Conservation (phyloP, 495 filamentous ascomycete species). For the Neurospora terricola region DNA sequence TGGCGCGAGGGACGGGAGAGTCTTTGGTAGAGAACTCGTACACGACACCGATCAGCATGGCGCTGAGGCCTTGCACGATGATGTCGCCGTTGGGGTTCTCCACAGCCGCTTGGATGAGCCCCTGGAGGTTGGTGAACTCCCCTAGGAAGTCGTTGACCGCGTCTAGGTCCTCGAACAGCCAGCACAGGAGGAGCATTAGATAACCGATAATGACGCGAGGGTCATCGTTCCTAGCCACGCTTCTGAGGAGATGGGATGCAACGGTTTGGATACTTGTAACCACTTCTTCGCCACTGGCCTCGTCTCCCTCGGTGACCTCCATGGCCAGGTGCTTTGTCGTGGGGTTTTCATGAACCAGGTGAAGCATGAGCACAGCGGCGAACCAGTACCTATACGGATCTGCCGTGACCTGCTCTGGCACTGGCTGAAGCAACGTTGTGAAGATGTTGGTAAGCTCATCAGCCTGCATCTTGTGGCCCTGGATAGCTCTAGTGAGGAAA, state of each 20-base stretch:
- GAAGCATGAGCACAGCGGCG: conserved; percentile 79
- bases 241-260: conserved; percentile 62
- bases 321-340: conserved; percentile 74
- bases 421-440: conserved; percentile 60
- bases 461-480: conserved; percentile 67
- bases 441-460: conserved; percentile 87
- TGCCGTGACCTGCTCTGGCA: conserved; percentile 44
- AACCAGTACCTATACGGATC: conserved; percentile 92
- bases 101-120: conserved; percentile 54
- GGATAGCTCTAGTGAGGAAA: conserved; percentile 81
- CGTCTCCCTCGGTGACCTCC: conserved; percentile 78
- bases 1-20: conserved; percentile 77
- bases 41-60: conserved; percentile 73
- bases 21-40: conserved; percentile 98
- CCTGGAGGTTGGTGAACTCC: conserved; percentile 90
- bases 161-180: conserved; percentile 86
- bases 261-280: conserved; percentile 88
- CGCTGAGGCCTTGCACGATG: conserved; percentile 72
- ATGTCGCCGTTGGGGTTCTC: conserved; percentile 52
- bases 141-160: conserved; percentile 88
- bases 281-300: conserved; percentile 85
- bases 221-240: conserved; percentile 66
- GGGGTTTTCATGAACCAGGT: conserved; percentile 74
- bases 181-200: conserved; percentile 83
- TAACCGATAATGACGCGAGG: conserved; percentile 77